phyloP scores from a whole-genome alignment of 805 yeast genomes.

The Saccharomycopsis sp. region DNA sequence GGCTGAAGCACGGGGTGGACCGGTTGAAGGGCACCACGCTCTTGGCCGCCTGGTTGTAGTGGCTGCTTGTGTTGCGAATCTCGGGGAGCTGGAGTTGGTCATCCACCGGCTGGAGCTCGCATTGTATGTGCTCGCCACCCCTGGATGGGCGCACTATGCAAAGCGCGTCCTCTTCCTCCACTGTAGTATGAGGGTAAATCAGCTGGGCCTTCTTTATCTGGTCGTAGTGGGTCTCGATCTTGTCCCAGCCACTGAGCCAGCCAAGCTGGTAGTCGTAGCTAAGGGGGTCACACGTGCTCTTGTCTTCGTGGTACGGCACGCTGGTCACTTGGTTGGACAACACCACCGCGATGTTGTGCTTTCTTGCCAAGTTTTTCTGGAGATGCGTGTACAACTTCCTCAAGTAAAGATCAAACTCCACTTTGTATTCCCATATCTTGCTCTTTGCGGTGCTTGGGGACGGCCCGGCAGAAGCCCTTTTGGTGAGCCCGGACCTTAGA shows the following conservation, averaged over 20 bases:
- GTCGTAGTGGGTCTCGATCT: constrained; percentile 29
- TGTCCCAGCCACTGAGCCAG: constrained; percentile 70
- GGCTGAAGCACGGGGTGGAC: constrained; percentile 37
- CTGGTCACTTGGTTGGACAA: constrained; percentile 78
- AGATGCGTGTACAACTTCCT: constrained; percentile 39
- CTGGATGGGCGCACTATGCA: background rate
- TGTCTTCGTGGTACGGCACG: constrained; percentile 30
- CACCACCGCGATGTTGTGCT: constrained; percentile 49
- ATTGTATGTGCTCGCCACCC: too few relatives aligned
- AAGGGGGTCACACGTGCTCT: constrained; percentile 14
- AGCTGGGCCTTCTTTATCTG: constrained; percentile 22
- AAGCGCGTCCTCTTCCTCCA: background rate
- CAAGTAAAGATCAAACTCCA: constrained; percentile 33
- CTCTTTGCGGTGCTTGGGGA: constrained; percentile 17
- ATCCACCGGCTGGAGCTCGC: too few relatives aligned
- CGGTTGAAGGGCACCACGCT: too few relatives aligned
- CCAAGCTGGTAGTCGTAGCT: constrained; percentile 59
- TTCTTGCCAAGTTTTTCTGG: constrained; percentile 38
- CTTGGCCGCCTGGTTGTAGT: too few relatives aligned
- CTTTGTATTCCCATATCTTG: constrained; percentile 20
- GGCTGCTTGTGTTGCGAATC: too few relatives aligned
- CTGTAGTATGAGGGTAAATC: constrained; percentile 1
- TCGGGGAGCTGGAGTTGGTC: too few relatives aligned
- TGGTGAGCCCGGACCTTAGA: constrained; percentile 50
- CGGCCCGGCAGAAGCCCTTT: constrained; percentile 28